Percentiles rank a stretch among this genome's conserved stretches.
Conservation (phyloP, 345 rosid species). For the Murraya paniculata region DNA sequence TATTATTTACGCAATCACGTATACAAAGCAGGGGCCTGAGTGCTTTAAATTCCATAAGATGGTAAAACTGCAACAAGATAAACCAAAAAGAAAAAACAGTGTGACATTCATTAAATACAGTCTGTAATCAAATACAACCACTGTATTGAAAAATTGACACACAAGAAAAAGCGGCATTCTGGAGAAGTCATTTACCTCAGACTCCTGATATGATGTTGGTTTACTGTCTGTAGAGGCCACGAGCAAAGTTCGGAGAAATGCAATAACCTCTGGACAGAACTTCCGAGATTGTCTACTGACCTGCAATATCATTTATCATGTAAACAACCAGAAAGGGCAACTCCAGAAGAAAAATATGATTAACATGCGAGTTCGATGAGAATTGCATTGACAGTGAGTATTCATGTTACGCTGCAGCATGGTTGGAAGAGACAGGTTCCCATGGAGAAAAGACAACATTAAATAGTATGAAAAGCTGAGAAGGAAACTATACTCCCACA, state of each 20-base stretch:
- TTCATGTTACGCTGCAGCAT: background rate
- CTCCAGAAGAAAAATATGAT: background rate
- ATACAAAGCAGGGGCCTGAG: conserved; percentile 53
- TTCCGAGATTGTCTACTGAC: conserved; percentile 65
- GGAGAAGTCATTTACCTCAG: conserved; percentile 46
- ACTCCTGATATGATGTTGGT: conserved; percentile 38
- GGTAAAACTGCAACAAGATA: conserved; percentile 52
- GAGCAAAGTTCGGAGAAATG: conserved; percentile 61
- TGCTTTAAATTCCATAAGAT: conserved; percentile 58
- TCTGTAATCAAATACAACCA: background rate
- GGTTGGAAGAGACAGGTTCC: background rate
- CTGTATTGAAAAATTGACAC: background rate
- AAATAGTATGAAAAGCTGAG: background rate
- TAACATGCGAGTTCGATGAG: background rate
- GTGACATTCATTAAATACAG: background rate
- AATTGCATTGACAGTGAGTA: background rate
- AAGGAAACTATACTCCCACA: background rate
- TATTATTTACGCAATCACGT: conserved; percentile 37
- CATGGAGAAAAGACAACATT: background rate
- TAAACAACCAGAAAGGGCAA: conserved; percentile 2
- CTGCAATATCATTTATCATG: conserved; percentile 33
- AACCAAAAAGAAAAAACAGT: background rate
- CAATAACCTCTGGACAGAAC: conserved; percentile 83
- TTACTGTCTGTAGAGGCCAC: conserved; percentile 55
- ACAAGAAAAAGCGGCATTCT: background rate